These are phyloP conservation scores for Sindora glabra DNA, from an alignment of 306 rosid species.

Conservation along the genomic window DNA sequence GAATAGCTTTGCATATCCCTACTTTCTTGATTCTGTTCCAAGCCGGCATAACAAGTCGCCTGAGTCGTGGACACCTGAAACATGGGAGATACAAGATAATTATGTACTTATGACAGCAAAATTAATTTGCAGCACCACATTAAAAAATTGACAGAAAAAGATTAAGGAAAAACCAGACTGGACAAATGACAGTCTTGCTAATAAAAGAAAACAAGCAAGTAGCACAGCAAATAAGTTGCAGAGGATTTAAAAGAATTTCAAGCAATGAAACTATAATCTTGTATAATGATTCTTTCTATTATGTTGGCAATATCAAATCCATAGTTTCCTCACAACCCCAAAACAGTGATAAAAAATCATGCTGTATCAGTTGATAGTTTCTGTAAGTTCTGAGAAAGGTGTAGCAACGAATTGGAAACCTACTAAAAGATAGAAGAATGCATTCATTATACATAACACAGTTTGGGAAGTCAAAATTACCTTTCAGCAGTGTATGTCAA, in stretches of 20 bases:
- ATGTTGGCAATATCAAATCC: not conserved
- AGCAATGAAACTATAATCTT: not conserved
- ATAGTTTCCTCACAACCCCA: not conserved
- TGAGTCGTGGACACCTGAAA: constrained; percentile 52
- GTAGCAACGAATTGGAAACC: constrained; percentile 4
- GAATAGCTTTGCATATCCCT: constrained; percentile 71
- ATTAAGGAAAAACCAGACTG: not conserved
- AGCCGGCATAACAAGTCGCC: constrained; percentile 67
- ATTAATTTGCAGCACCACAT: constrained; percentile 1
- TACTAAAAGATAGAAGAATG: not conserved
- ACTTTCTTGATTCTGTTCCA: constrained; percentile 75
- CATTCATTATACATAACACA: not conserved
- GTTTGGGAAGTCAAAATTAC: constrained; percentile 30
- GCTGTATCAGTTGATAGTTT: too few relatives aligned
- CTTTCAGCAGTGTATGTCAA: constrained; percentile 79
- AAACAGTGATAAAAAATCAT: not conserved
- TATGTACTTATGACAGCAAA: not conserved
- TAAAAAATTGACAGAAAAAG: not conserved
- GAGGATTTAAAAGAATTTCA: not conserved
- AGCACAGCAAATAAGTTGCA: not conserved
- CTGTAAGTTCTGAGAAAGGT: too few relatives aligned
- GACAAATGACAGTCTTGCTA: not conserved
- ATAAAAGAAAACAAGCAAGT: not conserved
- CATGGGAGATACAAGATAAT: constrained; percentile 1
- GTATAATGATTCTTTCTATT: not conserved